These are phyloP conservation scores for Gymnopilus dilepis DNA, from an alignment of 768 basidiomycete species.

Conservation along the genomic window DNA sequence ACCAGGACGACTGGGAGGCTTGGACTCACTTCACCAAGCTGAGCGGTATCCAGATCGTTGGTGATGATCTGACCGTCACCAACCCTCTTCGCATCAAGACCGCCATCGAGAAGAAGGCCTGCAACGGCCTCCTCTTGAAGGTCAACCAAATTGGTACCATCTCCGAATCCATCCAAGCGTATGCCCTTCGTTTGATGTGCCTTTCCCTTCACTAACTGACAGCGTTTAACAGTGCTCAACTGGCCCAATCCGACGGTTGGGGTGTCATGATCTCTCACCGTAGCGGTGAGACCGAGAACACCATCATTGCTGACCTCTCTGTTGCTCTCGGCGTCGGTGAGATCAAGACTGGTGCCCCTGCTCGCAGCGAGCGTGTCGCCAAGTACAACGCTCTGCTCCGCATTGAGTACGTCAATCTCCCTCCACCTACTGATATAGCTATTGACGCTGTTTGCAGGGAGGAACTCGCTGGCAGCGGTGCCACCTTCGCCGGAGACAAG, in stretches of 20 bases:
- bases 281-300: slow-evolving; percentile 98
- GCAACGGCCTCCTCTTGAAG: slow-evolving; percentile 98
- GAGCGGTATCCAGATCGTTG: slow-evolving; percentile 87
- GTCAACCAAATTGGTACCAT: slow-evolving; percentile 99
- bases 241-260: slow-evolving; percentile 95
- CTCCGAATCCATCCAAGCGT: slow-evolving; percentile 99
- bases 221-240: slow-evolving; percentile 92
- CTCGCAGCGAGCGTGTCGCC: slow-evolving; percentile 94
- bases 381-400: slow-evolving; percentile 92
- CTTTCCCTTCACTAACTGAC: no score
- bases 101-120: slow-evolving; percentile 99
- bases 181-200: slow-evolving; percentile 41
- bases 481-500: slow-evolving; percentile 71
- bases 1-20: slow-evolving; percentile 99
- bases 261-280: slow-evolving; percentile 99
- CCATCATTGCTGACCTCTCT: slow-evolving; percentile 92
- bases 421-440: background rate
- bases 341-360: slow-evolving; percentile 99
- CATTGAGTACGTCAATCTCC: slow-evolving; percentile 70
- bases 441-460: slow-evolving; percentile 22
- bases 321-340: slow-evolving; percentile 93
- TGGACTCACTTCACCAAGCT: slow-evolving; percentile 90
- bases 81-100: slow-evolving; percentile 98
- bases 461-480: slow-evolving; percentile 68
- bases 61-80: slow-evolving; percentile 97